Evolutionary conservation across 2,329 filamentous ascomycete species (phyloP), one percentile per base, ranked within the genome.

Genomic region (Drechslerella coelobrocha): DNA sequence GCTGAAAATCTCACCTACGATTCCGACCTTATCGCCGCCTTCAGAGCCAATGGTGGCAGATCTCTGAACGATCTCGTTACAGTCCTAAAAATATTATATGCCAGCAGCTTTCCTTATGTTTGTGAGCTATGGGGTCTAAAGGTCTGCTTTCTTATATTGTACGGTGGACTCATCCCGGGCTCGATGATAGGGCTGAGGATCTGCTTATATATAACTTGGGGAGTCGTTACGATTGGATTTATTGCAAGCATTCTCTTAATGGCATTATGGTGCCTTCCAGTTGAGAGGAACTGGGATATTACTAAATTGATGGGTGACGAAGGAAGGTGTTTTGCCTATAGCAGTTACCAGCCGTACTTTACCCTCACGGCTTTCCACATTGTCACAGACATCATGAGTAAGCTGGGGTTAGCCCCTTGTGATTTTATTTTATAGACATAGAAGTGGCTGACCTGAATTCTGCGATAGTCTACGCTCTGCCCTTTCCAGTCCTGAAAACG

Each of bases 81-180:
- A 2, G 57, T 69, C 12, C 47, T 69, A 21, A 51, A 69, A 19
- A 43, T 69, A 23, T 45, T 69, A 61, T 69, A 69, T 21, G 57
- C 65, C 21, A 69, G 65, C 12, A 62, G 57, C 37, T 69, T 69
- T 23, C 65, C 65, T 8, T 69, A 69, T 41, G 48, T 69, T 10
- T 69, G 57, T 26, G 65, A 69, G n/a, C 53, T 69, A 12, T 69
- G 65, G 65, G 65, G 65, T 2, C 29, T 69, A 9, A 69, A 69
- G 52, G 27, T 69, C 14, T 69, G 65, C 23, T 69, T 69, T 23
- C 43, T 69, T 14, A 5, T 69, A 17, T 29, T 69, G 2, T 69
- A 69, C 34, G 65, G 65, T 14, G 59, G 59, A 2, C 37, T 69
- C n/a, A 59, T 69, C 21, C 65, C 65, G 1, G 43, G 19, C 12